Evolutionary conservation across 1,139 yeast species (phyloP).

Genomic region (Geotrichum fermentans): DNA sequence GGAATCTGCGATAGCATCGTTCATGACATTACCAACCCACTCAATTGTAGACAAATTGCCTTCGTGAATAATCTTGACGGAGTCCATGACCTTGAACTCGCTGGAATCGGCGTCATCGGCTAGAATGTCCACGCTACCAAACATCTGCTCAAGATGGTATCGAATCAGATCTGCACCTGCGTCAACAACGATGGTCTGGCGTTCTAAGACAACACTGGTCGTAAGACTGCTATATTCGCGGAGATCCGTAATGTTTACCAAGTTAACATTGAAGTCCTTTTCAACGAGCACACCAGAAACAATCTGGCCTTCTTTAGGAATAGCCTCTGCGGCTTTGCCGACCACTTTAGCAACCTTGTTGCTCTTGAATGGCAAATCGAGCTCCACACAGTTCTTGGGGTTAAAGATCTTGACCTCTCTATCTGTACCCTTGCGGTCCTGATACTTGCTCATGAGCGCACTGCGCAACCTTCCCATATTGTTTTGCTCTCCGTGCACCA

Average conservation of each 20-base stretch:
- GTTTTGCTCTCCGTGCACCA: slow-evolving; percentile 97
- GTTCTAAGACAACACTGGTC: slow-evolving; percentile 78
- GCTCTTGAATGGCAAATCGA: slow-evolving; percentile 74
- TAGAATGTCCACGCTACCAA: slow-evolving; percentile 72
- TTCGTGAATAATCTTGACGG: slow-evolving; percentile 35
- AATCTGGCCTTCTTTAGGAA: slow-evolving; percentile 41
- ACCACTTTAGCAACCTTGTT: slow-evolving; percentile 80
- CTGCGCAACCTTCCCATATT: slow-evolving; percentile 97
- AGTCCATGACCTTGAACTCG: slow-evolving; percentile 47
- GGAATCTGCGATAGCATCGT: slow-evolving; percentile 92
- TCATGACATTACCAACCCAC: slow-evolving; percentile 88
- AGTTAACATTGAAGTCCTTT: slow-evolving; percentile 79
- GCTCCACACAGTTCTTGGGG: slow-evolving; percentile 85
- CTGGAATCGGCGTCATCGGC: slow-evolving; percentile 47
- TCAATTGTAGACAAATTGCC: slow-evolving; percentile 50
- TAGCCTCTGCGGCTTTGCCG: slow-evolving; percentile 14
- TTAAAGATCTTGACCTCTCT: slow-evolving; percentile 89
- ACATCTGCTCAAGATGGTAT: slow-evolving; percentile 95
- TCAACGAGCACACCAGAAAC: slow-evolving; percentile 88
- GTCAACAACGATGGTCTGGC: slow-evolving; percentile 69
- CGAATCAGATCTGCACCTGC: slow-evolving; percentile 75
- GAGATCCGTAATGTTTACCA: slow-evolving; percentile 78
- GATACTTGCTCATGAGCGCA: slow-evolving; percentile 82
- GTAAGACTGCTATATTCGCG: slow-evolving; percentile 85
- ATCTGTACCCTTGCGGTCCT: slow-evolving; percentile 76